Evolutionary conservation across 2,329 filamentous ascomycete species (phyloP), one percentile per base, ranked within the genome.

Genomic region (Fusarium buxicola): DNA sequence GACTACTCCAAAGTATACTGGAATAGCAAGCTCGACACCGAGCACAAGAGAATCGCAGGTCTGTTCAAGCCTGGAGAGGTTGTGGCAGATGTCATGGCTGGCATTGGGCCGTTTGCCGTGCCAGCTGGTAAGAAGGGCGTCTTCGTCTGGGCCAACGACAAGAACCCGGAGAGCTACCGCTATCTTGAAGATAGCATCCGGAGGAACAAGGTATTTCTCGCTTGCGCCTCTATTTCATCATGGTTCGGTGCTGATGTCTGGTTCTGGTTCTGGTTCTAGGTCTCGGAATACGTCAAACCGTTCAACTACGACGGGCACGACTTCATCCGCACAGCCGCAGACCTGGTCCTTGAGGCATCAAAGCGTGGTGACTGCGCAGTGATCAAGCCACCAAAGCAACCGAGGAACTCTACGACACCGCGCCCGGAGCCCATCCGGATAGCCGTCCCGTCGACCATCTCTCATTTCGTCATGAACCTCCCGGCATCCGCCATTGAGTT

Each of bases 391-490:
- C 65, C 72, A 41, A 77, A 73, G 54, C 71, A 71, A 36, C 75
- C 78, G 10, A 78, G 77, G 49, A 78, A 67, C 72, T 75, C 72
- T 39, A 73, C 76, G 13, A 71, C 72, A 16, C 73, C 76, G 12
- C 73, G 73, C 4, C 78, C 78, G 5, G 70, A 75, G 49, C 75
- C 76, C 21, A 69, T 69, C 63, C 76, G 70, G 60, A 73, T 87
- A 25, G 79, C 81, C 10, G 82, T 93, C 40, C 94, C 94, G 3
- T 83, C 84, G 3, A 89, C 89, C 32, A 92, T 98, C 74, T 85
- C 88, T n/a, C 95, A 98, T 80, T 99, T 94, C 75, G 91, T 98
- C 66, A 97, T 99, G 92, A 99, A 99, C 77, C 89, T 99, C 13
- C 95, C 95, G 1, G 95, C 94, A 2, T 91, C 88, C 1, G 94